Evolutionary conservation across 495 filamentous ascomycete genomes (phyloP).

Genomic region (Lepidopterella palustris): DNA sequence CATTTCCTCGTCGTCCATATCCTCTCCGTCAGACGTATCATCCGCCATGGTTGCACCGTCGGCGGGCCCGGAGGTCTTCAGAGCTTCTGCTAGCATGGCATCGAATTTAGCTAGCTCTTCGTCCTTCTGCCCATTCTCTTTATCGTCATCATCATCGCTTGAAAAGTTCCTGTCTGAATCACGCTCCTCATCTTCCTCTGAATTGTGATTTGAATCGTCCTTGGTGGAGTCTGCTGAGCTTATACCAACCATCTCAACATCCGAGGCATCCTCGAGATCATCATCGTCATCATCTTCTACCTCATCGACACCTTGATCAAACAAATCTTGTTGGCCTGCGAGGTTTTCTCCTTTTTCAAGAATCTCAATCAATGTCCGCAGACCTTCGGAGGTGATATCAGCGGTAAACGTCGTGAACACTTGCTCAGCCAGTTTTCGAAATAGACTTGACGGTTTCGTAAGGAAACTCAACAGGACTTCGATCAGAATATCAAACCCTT

Average conservation of each 20-base stretch:
- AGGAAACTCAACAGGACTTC: slow-evolving; percentile 85
- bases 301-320: slow-evolving; percentile 64
- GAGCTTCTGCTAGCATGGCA: slow-evolving; percentile 21
- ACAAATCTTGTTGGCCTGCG: slow-evolving; percentile 77
- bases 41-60: slow-evolving; percentile 23
- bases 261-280: slow-evolving; percentile 34
- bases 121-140: slow-evolving; percentile 25
- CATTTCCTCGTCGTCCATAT: slow-evolving; percentile 91
- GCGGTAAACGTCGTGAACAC: slow-evolving; percentile 75
- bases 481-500: slow-evolving; percentile 48
- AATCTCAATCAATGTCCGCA: slow-evolving; percentile 60
- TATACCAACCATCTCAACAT: slow-evolving; percentile 32
- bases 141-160: slow-evolving; percentile 44
- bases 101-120: slow-evolving; percentile 26
- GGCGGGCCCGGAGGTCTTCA: slow-evolving; percentile 18
- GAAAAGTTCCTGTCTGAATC: background rate
- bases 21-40: slow-evolving; percentile 40
- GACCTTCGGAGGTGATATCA: slow-evolving; percentile 59
- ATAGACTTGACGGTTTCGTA: slow-evolving; percentile 74
- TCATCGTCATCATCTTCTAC: slow-evolving; percentile 46
- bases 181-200: background rate
- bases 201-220: background rate
- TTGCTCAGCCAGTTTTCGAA: slow-evolving; percentile 78
- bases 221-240: background rate
- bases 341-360: slow-evolving; percentile 73